A percentile compares a stretch with the other conserved stretches of the same genome.
phyloP scores from a whole-genome alignment of 2,329 filamentous ascomycete species.

The Sordariomycetes sp. region DNA sequence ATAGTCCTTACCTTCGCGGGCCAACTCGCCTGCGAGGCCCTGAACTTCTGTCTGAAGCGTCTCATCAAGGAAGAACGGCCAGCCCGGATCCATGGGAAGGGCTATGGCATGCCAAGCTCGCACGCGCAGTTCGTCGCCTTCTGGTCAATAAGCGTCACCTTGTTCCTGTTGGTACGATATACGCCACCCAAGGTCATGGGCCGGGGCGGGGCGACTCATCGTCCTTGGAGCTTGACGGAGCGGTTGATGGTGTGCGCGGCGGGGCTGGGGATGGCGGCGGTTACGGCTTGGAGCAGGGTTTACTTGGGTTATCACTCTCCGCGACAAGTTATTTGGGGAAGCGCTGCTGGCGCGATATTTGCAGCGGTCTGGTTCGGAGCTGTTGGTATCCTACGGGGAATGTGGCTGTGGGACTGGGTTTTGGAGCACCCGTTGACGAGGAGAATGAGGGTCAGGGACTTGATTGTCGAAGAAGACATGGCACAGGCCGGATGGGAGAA shows the following conservation, averaged over 20 bases:
- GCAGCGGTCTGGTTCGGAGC: constrained; percentile 71
- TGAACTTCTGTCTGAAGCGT: constrained; percentile 86
- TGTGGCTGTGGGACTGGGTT: constrained; percentile 64
- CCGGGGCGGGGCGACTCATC: constrained; percentile 4
- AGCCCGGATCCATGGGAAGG: constrained; percentile 74
- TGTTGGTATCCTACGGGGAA: constrained; percentile 58
- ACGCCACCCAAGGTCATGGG: constrained; percentile 35
- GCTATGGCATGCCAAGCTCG: constrained; percentile 93
- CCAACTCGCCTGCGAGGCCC: constrained; percentile 81
- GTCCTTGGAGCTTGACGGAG: constrained; percentile 52
- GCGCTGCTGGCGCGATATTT: constrained; percentile 58
- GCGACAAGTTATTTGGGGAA: constrained; percentile 78
- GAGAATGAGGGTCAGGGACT: constrained; percentile 67
- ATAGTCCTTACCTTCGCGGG: constrained; percentile 84
- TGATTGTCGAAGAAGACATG: constrained; percentile 81
- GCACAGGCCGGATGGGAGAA: constrained; percentile 89
- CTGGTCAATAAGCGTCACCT: constrained; percentile 73
- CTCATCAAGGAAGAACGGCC: constrained; percentile 89
- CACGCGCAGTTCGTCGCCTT: constrained; percentile 93
- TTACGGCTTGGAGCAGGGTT: constrained; percentile 73
- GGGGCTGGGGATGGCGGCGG: constrained; percentile 50
- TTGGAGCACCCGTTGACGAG: constrained; percentile 57
- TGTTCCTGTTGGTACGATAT: constrained; percentile 82
- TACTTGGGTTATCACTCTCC: constrained; percentile 91
- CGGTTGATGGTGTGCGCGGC: constrained; percentile 45